Base-by-base conservation (phyloP, 2,329 filamentous ascomycete species). In the Paracoccidioides brasiliensis region DNA sequence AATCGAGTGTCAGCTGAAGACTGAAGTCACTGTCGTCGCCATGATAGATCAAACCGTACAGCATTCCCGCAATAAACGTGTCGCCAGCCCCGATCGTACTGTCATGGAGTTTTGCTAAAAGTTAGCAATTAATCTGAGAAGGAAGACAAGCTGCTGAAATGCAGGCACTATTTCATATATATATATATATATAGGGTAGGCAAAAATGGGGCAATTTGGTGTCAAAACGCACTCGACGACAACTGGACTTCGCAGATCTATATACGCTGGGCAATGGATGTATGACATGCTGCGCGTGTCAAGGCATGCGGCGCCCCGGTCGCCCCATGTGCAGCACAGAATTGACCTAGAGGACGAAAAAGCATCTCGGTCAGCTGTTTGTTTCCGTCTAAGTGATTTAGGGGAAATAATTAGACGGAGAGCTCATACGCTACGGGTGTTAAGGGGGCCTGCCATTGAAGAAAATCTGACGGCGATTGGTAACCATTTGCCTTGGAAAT, bases 31-130 rank as follows among this genome's bases (percentile, higher is more conserved):
- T 37, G 6, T 30, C 37, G 15, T 10, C 28, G 35, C 10, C 35
- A 59, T 76, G 76, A 64, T 74, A 78, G 56, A 78, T 69, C 58
- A 86, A 67, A 40, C 74, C 77, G 69, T 83, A 87, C 51, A 89
- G 70, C 68, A 86, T 81, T 57, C 84, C 85, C 38, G 85, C 85
- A 60, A 85, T 80, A 64, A 89, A 89, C 0, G 85, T 88, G 64
- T 89, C 86, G 61, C 86, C 86, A 45, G 85, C 85, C 55, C 85
- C 86, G 58, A 88, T 78, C 5, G 84, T 78, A 66, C 85, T 87
- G 15, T 49, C 37, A 35, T 22, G 7, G 0, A 14, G 46, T 4
- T 35, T 51, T 30, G 56, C 58, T 58, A 60, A 57, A 50, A 4
- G 52, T 51, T 60, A 62, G 55, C 57, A 53, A 44, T 28, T 30